Percentiles rank a stretch among this genome's conserved stretches.
Conservation (phyloP, 768 basidiomycete genomes). For the Mycena metata region DNA sequence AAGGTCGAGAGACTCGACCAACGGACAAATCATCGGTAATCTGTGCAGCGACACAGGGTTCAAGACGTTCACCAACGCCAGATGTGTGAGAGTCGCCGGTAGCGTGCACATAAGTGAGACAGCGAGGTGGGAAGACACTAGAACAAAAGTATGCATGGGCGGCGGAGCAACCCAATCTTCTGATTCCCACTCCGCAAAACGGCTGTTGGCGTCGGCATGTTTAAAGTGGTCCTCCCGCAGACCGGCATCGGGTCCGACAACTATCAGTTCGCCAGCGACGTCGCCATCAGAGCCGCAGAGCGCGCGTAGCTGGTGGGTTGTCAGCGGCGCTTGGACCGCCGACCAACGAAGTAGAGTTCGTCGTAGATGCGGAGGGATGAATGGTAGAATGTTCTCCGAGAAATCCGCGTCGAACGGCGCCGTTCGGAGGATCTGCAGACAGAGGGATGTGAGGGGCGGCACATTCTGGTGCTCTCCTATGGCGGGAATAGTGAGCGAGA, state of each 20-base stretch:
- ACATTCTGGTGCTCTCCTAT: conserved; percentile 46
- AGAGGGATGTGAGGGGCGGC: conserved; percentile 69
- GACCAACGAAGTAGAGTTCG: conserved; percentile 70
- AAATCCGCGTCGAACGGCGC: conserved; percentile 56
- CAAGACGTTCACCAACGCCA: conserved; percentile 69
- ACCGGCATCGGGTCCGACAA: conserved; percentile 68
- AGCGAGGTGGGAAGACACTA: conserved; percentile 64
- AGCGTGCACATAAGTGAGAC: conserved; percentile 62
- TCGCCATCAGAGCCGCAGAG: conserved; percentile 66
- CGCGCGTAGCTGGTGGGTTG: conserved; percentile 61
- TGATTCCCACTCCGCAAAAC: conserved; percentile 60
- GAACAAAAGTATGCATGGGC: conserved; percentile 61
- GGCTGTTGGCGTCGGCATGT: conserved; percentile 6
- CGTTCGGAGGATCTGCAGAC: conserved; percentile 63
- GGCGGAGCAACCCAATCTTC: conserved; percentile 49
- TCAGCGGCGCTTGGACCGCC: conserved; percentile 70
- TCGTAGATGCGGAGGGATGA: conserved; percentile 71
- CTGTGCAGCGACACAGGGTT: conserved; percentile 65
- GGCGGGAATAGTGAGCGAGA: conserved; percentile 61
- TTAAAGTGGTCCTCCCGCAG: conserved; percentile 61
- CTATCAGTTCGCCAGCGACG: conserved; percentile 72
- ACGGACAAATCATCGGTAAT: conserved; percentile 70
- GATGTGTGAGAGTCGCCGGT: conserved; percentile 74
- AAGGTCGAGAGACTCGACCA: conserved; percentile 74
- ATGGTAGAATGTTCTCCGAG: conserved; percentile 61